Evolutionary conservation across 306 rosid species (phyloP).

Genomic region (Prunus mongolica): DNA sequence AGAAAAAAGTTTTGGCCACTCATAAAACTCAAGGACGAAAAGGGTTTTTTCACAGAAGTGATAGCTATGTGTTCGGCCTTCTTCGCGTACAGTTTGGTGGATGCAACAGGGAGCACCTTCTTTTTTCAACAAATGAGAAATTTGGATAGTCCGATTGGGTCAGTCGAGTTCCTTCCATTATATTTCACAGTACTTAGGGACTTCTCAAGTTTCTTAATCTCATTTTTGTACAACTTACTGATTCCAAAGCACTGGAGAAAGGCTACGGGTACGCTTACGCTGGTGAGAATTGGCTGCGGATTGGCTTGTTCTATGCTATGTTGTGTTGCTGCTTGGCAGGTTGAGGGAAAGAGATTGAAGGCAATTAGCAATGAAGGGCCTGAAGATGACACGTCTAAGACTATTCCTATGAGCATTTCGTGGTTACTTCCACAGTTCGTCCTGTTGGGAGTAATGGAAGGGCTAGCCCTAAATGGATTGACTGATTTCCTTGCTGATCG

Average conservation of each 20-base stretch:
- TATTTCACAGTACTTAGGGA: too few species aligned
- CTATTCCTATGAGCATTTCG: not conserved
- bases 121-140: not conserved
- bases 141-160: not conserved
- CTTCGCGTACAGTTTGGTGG: not conserved
- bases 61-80: not conserved
- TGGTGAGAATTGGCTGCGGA: too few species aligned
- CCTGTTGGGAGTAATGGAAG: not conserved
- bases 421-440: not conserved
- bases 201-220: too few species aligned
- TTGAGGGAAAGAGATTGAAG: not conserved
- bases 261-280: too few species aligned
- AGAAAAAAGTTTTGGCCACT: too few species aligned
- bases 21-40: too few species aligned
- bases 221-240: too few species aligned
- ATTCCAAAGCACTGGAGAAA: too few species aligned
- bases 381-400: not conserved
- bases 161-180: too few species aligned
- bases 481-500: not conserved
- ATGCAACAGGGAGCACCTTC: not conserved
- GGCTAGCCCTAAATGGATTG: not conserved
- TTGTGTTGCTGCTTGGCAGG: too few species aligned
- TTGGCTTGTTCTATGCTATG: too few species aligned
- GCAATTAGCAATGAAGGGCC: too few species aligned
- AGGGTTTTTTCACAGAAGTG: not conserved